phyloP scores from a whole-genome alignment of 495 filamentous ascomycete species.

The Friedmanniomyces endolithicus region DNA sequence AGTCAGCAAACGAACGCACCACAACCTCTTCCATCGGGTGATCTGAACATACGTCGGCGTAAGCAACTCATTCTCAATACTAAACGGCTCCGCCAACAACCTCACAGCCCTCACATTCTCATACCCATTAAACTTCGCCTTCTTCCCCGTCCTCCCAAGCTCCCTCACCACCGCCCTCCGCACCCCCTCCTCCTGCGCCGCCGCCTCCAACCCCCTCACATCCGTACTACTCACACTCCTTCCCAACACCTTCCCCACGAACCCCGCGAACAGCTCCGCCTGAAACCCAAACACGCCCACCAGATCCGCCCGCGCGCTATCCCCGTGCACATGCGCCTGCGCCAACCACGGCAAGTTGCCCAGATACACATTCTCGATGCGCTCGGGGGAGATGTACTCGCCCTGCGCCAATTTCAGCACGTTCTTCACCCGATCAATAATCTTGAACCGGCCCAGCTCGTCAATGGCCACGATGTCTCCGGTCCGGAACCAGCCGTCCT shows the following conservation, averaged over 20 bases:
- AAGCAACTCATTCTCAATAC: slow-evolving; percentile 83
- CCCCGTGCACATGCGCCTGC: slow-evolving; percentile 83
- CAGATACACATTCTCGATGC: slow-evolving; percentile 87
- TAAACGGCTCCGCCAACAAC: slow-evolving; percentile 79
- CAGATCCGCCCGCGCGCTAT: slow-evolving; percentile 68
- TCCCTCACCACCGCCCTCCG: slow-evolving; percentile 63
- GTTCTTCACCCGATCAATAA: slow-evolving; percentile 96
- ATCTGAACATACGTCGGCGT: slow-evolving; percentile 77
- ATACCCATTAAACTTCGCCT: slow-evolving; percentile 78
- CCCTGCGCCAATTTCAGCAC: slow-evolving; percentile 95
- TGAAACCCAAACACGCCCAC: slow-evolving; percentile 82
- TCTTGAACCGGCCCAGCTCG: slow-evolving; percentile 70
- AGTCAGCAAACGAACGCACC: neutral
- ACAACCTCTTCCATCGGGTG: neutral
- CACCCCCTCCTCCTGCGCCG: slow-evolving; percentile 53
- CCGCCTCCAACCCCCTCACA: slow-evolving; percentile 50
- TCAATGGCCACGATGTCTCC: slow-evolving; percentile 83
- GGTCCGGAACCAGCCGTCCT: slow-evolving; percentile 94
- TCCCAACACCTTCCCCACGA: slow-evolving; percentile 61
- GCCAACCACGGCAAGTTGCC: slow-evolving; percentile 63
- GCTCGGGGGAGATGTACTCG: slow-evolving; percentile 95
- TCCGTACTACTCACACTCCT: slow-evolving; percentile 51
- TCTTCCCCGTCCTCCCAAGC: slow-evolving; percentile 67
- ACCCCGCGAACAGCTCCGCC: slow-evolving; percentile 66
- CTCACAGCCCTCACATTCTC: slow-evolving; percentile 67